Conservation (phyloP, 1,284 basidiomycete genomes). For the Boletus smithii region DNA sequence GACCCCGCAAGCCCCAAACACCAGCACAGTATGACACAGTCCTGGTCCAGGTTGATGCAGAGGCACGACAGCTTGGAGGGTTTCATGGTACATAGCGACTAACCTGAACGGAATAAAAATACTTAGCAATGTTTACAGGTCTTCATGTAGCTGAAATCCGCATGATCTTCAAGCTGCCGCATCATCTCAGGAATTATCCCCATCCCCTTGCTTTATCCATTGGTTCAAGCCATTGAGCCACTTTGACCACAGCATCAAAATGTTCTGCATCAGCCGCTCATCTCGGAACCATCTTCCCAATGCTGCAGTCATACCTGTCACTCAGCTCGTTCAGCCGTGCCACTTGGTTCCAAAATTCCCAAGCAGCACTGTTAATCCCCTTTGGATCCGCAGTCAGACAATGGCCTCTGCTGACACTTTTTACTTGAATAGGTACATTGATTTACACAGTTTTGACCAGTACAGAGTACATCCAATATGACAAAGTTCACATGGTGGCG, state of each 20-base stretch:
- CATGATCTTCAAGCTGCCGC: conserved; percentile 10
- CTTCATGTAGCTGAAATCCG: conserved; percentile 3
- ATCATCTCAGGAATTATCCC: conserved; percentile 1
- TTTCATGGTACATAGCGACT: neutral
- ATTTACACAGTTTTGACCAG: too few relatives aligned
- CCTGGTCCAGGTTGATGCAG: neutral
- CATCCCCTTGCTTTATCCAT: conserved; percentile 2
- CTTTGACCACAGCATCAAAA: neutral
- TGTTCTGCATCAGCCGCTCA: conserved; percentile 2
- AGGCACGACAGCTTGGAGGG: neutral
- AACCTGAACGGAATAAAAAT: neutral
- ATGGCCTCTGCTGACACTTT: neutral
- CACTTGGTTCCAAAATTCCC: conserved; percentile 11
- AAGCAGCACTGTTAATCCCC: neutral
- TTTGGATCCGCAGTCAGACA: neutral
- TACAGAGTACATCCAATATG: too few relatives aligned
- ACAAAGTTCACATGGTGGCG: too few relatives aligned
- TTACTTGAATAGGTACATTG: too few relatives aligned
- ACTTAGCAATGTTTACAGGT: neutral
- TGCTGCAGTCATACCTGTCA: neutral
- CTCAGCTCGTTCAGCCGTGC: conserved; percentile 1
- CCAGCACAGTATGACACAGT: neutral
- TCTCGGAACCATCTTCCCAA: neutral
- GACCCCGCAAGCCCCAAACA: neutral
- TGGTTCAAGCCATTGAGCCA: conserved; percentile 6